Conservation (phyloP, 2,329 filamentous ascomycete species). For the Xylaria arbuscula region DNA sequence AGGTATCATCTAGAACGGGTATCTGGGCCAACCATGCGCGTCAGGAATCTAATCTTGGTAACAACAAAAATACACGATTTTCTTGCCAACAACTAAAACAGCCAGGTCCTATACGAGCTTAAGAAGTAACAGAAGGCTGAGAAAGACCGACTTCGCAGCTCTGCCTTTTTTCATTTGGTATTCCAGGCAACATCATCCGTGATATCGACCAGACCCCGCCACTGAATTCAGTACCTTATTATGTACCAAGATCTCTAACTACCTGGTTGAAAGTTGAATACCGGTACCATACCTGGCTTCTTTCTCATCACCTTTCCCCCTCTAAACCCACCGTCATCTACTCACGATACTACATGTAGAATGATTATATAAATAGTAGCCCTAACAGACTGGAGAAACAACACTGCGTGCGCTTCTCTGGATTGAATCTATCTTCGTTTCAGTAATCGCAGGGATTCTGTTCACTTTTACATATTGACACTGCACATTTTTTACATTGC, state of each 20-base stretch:
- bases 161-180: not conserved
- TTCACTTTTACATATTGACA: not conserved
- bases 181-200: too few relatives aligned
- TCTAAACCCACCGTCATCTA: not conserved
- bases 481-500: not conserved
- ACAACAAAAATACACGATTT: not conserved
- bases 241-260: not conserved
- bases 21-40: too few relatives aligned
- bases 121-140: not conserved
- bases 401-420: not conserved
- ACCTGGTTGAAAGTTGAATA: too few relatives aligned
- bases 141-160: not conserved
- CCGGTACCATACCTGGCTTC: too few relatives aligned
- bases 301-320: not conserved
- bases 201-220: too few relatives aligned
- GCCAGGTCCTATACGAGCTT: not conserved
- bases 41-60: too few relatives aligned
- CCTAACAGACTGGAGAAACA: not conserved
- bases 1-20: too few relatives aligned
- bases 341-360: not conserved
- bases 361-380: not conserved
- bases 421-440: not conserved
- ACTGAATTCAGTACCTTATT: not conserved
- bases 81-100: not conserved
- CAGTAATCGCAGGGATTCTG: not conserved